Evolutionary conservation across 2,329 filamentous ascomycete genomes (phyloP), one percentile per base, ranked within the genome.

Genomic region (Claviceps humidiphila): DNA sequence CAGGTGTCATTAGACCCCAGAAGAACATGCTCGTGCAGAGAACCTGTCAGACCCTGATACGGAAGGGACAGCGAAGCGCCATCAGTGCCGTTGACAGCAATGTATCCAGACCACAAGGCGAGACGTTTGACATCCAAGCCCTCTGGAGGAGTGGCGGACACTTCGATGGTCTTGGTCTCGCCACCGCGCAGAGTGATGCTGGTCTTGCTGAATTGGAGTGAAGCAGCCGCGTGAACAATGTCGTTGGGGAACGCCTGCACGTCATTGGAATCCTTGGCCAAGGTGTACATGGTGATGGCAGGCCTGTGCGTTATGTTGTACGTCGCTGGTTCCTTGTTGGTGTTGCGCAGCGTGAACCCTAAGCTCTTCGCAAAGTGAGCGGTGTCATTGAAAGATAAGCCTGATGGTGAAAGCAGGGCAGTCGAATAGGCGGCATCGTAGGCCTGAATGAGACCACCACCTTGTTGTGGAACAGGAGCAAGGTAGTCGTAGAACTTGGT

Each of bases 381-480:
- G 0, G 79, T 81, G 62, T 85, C 81, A 61, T 84, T 84, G 66
- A 84, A 82, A 4, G 77, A 73, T 13, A 85, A 64, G 61, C 74
- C 77, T n/a, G 76, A 76, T 8, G 71, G 73, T 58, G 73, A 74
- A 22, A 84, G 66, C 13, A 77, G 60, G 2, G 74, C 74, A 3
- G 71, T 77, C 16, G 75, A 68, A 57, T 76, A 72, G 5, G 80
- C 76, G 4, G 79, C 77, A 53, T 81, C 76, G 56, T 76, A 75
- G 5, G 78, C 80, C 57, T 81, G 77, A 48, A 84, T 66, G 14
- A 83, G 66, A 40, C 81, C 81, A 34, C 66, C 75, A 11, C 81
- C 81, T 58, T 82, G 77, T 60, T 85, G 81, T 3, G 74, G 64
- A 13, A 81, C 75, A 0, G 81, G 78, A 0, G 77, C 75, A 0